Evolutionary conservation across 495 filamentous ascomycete species (phyloP).

Genomic region (Penicillium verhagenii): DNA sequence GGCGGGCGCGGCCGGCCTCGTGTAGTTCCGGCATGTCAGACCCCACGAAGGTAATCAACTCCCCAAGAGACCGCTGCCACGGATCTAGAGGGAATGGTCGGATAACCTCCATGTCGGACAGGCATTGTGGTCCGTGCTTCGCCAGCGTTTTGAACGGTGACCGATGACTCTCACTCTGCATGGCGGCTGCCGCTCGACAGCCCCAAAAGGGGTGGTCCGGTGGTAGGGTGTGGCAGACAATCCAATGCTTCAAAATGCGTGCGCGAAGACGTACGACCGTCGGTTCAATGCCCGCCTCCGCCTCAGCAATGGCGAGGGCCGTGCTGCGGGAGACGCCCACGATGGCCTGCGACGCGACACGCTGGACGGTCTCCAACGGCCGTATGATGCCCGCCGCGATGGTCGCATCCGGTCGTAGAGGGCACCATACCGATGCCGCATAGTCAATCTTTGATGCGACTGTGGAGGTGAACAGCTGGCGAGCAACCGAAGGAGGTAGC

Average conservation of each 20-base stretch:
- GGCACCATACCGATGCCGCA: not conserved
- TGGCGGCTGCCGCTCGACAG: not conserved
- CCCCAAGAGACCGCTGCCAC: not conserved
- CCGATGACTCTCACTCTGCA: not conserved
- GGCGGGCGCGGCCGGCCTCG: not conserved
- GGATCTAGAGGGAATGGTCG: not conserved
- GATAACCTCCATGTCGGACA: not conserved
- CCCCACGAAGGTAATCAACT: not conserved
- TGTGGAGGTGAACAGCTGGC: slow-evolving; percentile 6
- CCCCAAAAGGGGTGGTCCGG: not conserved
- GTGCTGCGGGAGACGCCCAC: not conserved
- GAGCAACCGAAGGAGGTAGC: not conserved
- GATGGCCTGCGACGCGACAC: slow-evolving; percentile 1
- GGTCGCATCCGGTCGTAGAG: not conserved
- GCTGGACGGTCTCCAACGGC: not conserved
- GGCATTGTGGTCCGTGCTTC: not conserved
- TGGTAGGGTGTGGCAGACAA: not conserved
- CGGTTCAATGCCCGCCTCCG: slow-evolving; percentile 1
- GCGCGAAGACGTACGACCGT: not conserved
- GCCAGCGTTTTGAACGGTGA: not conserved
- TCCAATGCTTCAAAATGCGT: slow-evolving; percentile 1
- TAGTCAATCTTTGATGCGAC: slow-evolving; percentile 1
- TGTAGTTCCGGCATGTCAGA: not conserved
- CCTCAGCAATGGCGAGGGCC: slow-evolving; percentile 1
- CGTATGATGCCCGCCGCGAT: not conserved